Evolutionary conservation across 768 basidiomycete genomes (phyloP), one percentile per base, ranked within the genome.

Genomic region (Leccinum arenicola): DNA sequence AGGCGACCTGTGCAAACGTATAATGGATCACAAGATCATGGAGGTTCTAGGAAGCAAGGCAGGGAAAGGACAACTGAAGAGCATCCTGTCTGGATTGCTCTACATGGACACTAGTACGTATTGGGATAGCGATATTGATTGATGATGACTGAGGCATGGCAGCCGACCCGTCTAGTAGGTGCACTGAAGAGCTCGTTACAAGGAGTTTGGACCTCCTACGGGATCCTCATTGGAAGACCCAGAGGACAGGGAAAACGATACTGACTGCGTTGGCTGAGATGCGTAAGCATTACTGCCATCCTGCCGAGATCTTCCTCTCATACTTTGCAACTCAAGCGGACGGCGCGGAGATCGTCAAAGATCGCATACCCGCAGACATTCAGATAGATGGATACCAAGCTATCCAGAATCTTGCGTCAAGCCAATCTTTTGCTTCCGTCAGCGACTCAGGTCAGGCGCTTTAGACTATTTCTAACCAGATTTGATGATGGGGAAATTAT

Each of bases 191-290:
- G 3, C 64, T 69, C 2, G 58, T 70, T 3, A 4, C 25, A 2
- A 57, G 38, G 11, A 56, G 66, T 54, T 25, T 70, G 52, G 3
- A 33, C 2, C 38, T 45, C 15, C 33, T 68, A 11, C 7, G 6
- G 15, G 31, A 40, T 0, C 29, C 23, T 7, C 15, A 4, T 11
- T 70, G 68, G 68, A 62, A 56, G 21, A n/a, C 8, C 8, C 68
- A 66, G 58, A 69, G 64, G 21, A 66, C 60, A 5, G 68, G 64
- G 2, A 62, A 65, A 36, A 62, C 50, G 6, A 67, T 70, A 10
- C 62, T 69, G 12, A 67, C 60, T 7, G 63, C 68, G 3, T 51
- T 69, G 50, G 58, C 64, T 27, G 61, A 55, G 36, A 69, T 62
- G 0, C 51, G 66, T 70, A 55, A 14, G 57, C 1, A 23, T 45